Conservation (phyloP, 345 rosid species). For the Eutrema heterophyllum region DNA sequence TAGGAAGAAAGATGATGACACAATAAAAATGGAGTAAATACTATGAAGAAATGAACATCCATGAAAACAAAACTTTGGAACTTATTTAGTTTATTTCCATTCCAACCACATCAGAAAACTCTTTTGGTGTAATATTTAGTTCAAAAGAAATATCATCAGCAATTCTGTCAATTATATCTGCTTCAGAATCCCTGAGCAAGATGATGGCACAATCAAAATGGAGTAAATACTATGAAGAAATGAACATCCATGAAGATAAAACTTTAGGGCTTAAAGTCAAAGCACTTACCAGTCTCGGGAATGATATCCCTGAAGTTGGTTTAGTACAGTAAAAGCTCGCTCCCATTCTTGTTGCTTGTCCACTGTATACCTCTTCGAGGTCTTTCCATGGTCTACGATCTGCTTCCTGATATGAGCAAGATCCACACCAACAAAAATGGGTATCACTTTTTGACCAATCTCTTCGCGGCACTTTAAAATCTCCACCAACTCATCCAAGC, state of each 20-base stretch:
- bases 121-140: too few species aligned
- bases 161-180: too few species aligned
- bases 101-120: too few species aligned
- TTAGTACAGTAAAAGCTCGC: not conserved
- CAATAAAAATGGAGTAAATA: too few species aligned
- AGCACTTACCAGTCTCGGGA: not conserved
- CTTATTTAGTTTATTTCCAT: too few species aligned
- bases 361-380: not conserved
- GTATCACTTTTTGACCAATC: not conserved
- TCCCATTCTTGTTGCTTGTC: not conserved
- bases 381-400: not conserved
- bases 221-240: not conserved
- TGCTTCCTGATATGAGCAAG: too few species aligned
- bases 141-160: too few species aligned
- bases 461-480: not conserved
- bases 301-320: not conserved
- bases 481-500: slow-evolving; percentile 1
- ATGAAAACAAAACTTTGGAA: too few species aligned
- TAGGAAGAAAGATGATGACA: not conserved
- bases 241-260: not conserved
- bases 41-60: too few species aligned
- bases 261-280: not conserved
- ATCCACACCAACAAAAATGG: not conserved
- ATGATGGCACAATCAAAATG: not conserved
- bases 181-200: too few species aligned